A percentile compares a stretch with the other conserved stretches of the same genome.
Evolutionary conservation across 331 rosid species (phyloP).

Genomic region (Quercus tomentella): DNA sequence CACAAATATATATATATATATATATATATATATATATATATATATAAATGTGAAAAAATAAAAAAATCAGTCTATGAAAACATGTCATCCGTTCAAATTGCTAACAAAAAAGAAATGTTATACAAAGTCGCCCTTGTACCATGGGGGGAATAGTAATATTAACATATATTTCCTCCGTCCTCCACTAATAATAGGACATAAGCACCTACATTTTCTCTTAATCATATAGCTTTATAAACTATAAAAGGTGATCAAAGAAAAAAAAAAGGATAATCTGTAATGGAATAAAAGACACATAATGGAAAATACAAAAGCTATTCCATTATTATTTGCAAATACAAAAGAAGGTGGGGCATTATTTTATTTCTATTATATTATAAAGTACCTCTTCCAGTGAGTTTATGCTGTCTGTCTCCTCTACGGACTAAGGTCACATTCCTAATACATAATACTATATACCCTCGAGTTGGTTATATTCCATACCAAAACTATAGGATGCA

Average conservation of each 20-base stretch:
- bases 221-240: background rate
- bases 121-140: too few species aligned
- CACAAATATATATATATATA: too few species aligned
- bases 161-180: background rate
- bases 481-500: too few species aligned
- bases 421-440: background rate
- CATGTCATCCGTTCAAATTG: too few species aligned
- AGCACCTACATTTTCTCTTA: background rate
- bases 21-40: too few species aligned
- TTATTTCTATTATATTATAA: background rate
- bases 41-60: too few species aligned
- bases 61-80: too few species aligned
- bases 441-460: background rate
- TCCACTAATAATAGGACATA: background rate
- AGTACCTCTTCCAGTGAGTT: background rate
- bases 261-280: background rate
- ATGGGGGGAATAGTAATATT: too few species aligned
- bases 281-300: background rate
- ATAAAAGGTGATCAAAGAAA: background rate
- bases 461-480: background rate
- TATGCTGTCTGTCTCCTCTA: background rate
- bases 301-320: background rate
- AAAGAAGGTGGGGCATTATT: background rate
- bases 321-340: background rate
- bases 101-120: too few species aligned